Evolutionary conservation across 495 filamentous ascomycete species (phyloP).

Genomic region (Massariosphaeria phaeospora): DNA sequence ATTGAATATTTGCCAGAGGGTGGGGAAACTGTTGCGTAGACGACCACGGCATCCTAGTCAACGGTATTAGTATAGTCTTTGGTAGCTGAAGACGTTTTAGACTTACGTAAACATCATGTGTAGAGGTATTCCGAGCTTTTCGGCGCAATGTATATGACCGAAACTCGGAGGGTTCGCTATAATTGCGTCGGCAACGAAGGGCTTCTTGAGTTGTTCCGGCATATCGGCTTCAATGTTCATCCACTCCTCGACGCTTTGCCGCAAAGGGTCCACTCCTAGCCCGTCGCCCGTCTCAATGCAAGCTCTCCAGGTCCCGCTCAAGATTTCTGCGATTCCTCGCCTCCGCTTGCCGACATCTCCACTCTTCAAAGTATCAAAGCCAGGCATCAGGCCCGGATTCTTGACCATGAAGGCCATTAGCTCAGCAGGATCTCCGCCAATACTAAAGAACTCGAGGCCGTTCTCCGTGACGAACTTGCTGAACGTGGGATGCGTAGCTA

Average conservation of each 20-base stretch:
- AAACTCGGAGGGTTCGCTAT: constrained; percentile 66
- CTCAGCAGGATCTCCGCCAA: constrained; percentile 59
- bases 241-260: constrained; percentile 29
- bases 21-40: constrained; percentile 54
- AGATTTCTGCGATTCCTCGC: constrained; percentile 52
- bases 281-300: constrained; percentile 53
- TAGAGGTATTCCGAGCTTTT: constrained; percentile 56
- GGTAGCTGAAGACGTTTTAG: not conserved
- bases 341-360: constrained; percentile 42
- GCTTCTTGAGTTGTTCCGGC: constrained; percentile 36
- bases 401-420: constrained; percentile 57
- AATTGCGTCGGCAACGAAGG: constrained; percentile 62
- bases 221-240: constrained; percentile 26
- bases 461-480: constrained; percentile 52
- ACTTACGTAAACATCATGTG: constrained; percentile 60
- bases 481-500: constrained; percentile 61
- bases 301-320: constrained; percentile 59
- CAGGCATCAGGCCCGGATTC: constrained; percentile 45
- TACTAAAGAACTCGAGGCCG: constrained; percentile 58
- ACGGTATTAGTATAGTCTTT: constrained; percentile 4
- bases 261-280: constrained; percentile 28
- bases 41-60: constrained; percentile 51
- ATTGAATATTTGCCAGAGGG: constrained; percentile 53
- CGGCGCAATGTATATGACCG: constrained; percentile 61
- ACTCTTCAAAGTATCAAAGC: constrained; percentile 40